Percentiles rank a stretch among this genome's conserved stretches.
Conservation (phyloP, 202 grass and related monocot genomes). For the Musa balbisiana region DNA sequence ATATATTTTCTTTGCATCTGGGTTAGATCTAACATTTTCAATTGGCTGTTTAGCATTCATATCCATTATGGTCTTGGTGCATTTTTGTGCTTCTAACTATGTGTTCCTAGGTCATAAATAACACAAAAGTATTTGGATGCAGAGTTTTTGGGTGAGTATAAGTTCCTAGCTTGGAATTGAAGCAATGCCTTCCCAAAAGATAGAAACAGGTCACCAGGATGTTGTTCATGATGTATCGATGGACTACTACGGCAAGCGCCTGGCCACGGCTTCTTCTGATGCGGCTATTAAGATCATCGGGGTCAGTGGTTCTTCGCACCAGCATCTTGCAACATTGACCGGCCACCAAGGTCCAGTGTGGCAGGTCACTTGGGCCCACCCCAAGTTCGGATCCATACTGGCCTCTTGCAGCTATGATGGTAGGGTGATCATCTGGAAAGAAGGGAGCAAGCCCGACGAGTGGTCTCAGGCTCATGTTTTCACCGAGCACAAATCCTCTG, state of each 20-base stretch:
- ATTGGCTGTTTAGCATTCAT: too few relatives aligned
- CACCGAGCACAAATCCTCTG: slow-evolving; percentile 48
- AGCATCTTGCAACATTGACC: slow-evolving; percentile 26
- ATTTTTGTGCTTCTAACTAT: too few relatives aligned
- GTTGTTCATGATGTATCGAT: slow-evolving; percentile 56
- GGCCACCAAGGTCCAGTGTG: slow-evolving; percentile 56
- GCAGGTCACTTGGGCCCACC: slow-evolving; percentile 58
- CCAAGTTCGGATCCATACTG: slow-evolving; percentile 54
- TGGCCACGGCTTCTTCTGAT: slow-evolving; percentile 24
- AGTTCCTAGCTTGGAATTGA: not conserved
- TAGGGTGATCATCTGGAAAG: slow-evolving; percentile 51
- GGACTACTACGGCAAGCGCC: slow-evolving; percentile 41
- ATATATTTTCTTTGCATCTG: too few relatives aligned
- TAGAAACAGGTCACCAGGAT: slow-evolving; percentile 59
- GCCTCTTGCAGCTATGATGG: slow-evolving; percentile 60
- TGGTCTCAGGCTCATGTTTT: slow-evolving; percentile 54
- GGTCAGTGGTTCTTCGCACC: too few relatives aligned
- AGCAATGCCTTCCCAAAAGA: slow-evolving; percentile 54
- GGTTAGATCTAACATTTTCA: too few relatives aligned
- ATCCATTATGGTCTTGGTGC: too few relatives aligned
- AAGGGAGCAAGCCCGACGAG: slow-evolving; percentile 2
- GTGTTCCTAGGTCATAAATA: not conserved
- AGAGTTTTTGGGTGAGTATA: not conserved
- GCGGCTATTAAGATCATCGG: too few relatives aligned
- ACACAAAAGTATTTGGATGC: not conserved